Conservation (phyloP, 2,329 filamentous ascomycete species). For the Fusarium vanettenii region DNA sequence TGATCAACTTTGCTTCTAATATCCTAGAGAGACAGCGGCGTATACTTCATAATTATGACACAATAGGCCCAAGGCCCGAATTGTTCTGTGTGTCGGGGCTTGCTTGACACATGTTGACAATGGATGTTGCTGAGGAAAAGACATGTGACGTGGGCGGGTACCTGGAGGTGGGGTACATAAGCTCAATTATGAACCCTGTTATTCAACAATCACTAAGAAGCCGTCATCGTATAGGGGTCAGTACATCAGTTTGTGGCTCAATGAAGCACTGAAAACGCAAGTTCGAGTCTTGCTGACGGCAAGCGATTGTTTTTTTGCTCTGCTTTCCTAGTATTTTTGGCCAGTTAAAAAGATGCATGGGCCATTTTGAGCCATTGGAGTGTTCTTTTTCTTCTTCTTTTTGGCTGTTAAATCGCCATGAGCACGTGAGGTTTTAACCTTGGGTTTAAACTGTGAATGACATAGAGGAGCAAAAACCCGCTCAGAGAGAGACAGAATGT, state of each 20-base stretch:
- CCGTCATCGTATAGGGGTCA: slow-evolving; percentile 40
- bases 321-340: neutral
- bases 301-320: slow-evolving; percentile 10
- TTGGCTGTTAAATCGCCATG: neutral
- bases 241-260: slow-evolving; percentile 38
- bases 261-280: slow-evolving; percentile 39
- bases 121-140: neutral
- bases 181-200: fast-evolving
- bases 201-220: neutral
- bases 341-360: no score
- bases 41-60: neutral
- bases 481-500: no score
- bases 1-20: neutral
- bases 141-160: neutral
- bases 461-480: neutral
- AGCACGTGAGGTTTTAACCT: neutral
- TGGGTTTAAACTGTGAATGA: neutral
- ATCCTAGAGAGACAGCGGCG: neutral
- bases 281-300: slow-evolving; percentile 40
- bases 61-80: neutral
- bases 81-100: neutral
- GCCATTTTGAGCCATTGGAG: neutral
- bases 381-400: neutral
- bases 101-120: neutral
- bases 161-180: neutral